Conservation (phyloP, 2,329 filamentous ascomycete genomes). For the Penicillium frequentans region DNA sequence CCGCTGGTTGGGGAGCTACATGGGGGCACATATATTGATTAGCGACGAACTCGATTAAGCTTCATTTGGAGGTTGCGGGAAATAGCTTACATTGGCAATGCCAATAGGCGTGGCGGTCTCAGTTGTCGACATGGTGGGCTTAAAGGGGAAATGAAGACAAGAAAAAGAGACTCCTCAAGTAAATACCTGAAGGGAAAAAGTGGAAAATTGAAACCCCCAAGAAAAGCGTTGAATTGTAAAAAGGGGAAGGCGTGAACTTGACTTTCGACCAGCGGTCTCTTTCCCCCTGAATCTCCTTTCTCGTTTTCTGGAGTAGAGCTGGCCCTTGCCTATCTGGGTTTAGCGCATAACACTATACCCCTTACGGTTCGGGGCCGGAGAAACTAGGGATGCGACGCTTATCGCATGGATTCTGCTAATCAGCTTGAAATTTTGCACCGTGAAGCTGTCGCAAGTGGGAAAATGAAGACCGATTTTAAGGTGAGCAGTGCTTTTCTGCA, state of each 20-base stretch:
- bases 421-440: constrained; percentile 23
- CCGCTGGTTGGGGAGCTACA: constrained; percentile 68
- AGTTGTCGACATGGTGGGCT: constrained; percentile 53
- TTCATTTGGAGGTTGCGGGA: constrained; percentile 6
- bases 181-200: constrained; percentile 9
- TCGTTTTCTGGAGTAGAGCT: constrained; percentile 30
- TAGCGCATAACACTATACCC: constrained; percentile 15
- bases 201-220: constrained; percentile 13
- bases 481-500: constrained; percentile 48
- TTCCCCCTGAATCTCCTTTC: constrained; percentile 30
- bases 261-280: constrained; percentile 15
- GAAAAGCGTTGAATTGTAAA: constrained; percentile 4
- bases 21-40: constrained; percentile 13
- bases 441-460: constrained; percentile 24
- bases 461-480: constrained; percentile 99
- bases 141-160: constrained; percentile 22
- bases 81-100: constrained; percentile 67
- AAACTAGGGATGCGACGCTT: constrained; percentile 24
- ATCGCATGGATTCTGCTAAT: constrained; percentile 18
- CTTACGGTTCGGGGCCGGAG: constrained; percentile 13
- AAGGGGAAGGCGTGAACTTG: constrained; percentile 21
- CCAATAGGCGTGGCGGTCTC: constrained; percentile 68
- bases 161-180: constrained; percentile 14
- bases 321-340: constrained; percentile 25
- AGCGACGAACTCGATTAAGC: constrained; percentile 5